These are phyloP conservation scores for Hypoxylon sp. DNA, from an alignment of 2,329 filamentous ascomycete species.

Conservation along the genomic window DNA sequence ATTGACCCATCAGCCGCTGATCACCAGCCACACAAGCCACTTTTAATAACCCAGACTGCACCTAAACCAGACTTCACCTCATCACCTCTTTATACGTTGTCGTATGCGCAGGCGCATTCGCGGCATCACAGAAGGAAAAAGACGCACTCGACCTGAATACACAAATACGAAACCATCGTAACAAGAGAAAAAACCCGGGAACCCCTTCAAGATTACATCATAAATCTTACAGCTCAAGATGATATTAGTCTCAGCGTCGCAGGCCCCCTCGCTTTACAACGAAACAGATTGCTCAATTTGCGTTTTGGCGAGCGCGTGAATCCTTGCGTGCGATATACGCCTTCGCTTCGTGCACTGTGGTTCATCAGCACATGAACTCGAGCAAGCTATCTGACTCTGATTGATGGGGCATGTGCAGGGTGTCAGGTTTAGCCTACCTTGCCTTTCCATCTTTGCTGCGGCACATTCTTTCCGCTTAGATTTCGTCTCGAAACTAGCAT, in stretches of 20 bases:
- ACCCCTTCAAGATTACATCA: not conserved
- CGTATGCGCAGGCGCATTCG: not conserved
- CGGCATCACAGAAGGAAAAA: conserved; percentile 1
- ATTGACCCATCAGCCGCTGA: not conserved
- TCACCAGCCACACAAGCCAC: conserved; percentile 17
- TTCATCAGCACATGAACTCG: conserved; percentile 32
- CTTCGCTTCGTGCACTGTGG: conserved; percentile 47
- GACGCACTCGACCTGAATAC: not conserved
- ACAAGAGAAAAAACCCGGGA: not conserved
- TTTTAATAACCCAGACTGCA: conserved; percentile 5
- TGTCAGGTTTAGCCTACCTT: conserved; percentile 44
- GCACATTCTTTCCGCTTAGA: conserved; percentile 33
- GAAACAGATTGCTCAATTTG: conserved; percentile 1
- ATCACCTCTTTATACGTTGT: not conserved
- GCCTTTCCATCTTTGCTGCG: conserved; percentile 49
- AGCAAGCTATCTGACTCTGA: not conserved
- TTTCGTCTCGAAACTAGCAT: conserved; percentile 15
- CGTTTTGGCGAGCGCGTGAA: conserved; percentile 37
- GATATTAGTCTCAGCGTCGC: conserved; percentile 2
- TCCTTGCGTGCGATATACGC: conserved; percentile 46
- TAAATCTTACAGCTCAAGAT: conserved; percentile 1
- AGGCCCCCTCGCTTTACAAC: conserved; percentile 6
- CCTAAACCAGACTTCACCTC: conserved; percentile 35
- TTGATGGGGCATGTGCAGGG: not conserved
- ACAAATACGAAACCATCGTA: not conserved